A percentile compares a stretch with the other conserved stretches of the same genome.
Conservation (phyloP, 192 early-diverging fungal genomes). For the Mortierella alpina region DNA sequence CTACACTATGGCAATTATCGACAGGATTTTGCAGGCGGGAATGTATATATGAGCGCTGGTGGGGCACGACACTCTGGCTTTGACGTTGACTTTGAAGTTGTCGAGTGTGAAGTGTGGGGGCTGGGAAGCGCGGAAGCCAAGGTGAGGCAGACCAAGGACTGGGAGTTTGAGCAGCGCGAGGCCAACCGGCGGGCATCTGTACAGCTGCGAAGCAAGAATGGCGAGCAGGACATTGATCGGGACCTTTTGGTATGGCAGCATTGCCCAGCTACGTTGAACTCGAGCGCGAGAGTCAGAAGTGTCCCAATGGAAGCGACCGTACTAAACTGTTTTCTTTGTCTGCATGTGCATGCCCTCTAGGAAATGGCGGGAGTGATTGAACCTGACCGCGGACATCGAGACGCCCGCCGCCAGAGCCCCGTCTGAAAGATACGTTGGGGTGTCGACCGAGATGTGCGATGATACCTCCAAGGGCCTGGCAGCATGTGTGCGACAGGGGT, state of each 20-base stretch:
- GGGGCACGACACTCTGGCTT: constrained; percentile 37
- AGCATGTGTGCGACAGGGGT: not conserved
- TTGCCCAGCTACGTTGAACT: not conserved
- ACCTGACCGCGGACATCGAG: constrained; percentile 35
- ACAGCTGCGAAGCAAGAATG: constrained; percentile 51
- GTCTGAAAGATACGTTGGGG: not conserved
- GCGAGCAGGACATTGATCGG: constrained; percentile 56
- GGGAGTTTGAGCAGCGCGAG: constrained; percentile 63
- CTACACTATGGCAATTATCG: constrained; percentile 57
- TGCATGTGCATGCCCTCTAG: constrained; percentile 4
- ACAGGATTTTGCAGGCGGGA: constrained; percentile 50
- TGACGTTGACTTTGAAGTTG: constrained; percentile 54
- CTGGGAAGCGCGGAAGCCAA: constrained; percentile 57
- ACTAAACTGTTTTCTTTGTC: not conserved
- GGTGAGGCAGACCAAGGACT: constrained; percentile 56
- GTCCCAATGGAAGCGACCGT: too few relatives aligned
- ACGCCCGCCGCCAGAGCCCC: constrained; percentile 23
- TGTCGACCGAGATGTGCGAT: too few relatives aligned
- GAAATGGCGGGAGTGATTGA: constrained; percentile 48
- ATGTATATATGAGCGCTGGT: constrained; percentile 36
- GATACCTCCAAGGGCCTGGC: not conserved
- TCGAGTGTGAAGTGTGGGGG: constrained; percentile 65
- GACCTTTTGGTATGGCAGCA: constrained; percentile 39
- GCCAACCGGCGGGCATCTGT: constrained; percentile 56
- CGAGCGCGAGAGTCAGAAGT: too few relatives aligned